Base-by-base conservation (phyloP, 2,329 filamentous ascomycete genomes). In the Xylaria sp. region DNA sequence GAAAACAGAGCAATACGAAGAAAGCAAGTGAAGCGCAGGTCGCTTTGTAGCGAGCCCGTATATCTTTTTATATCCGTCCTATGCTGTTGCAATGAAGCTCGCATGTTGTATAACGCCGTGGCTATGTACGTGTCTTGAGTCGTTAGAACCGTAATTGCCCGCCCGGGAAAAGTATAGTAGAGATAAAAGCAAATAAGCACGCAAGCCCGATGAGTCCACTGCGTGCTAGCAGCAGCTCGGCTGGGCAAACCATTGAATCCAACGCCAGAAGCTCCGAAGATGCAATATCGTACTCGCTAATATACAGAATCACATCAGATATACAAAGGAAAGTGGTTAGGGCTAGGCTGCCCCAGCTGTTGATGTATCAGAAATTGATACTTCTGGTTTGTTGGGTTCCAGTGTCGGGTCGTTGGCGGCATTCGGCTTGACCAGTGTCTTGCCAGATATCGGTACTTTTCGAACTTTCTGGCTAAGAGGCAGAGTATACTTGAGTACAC, bases 401-500 rank as follows among this genome's bases (percentile, higher is more conserved):
- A 80, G 57, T 5, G 68, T 68, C 19, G 83, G 84, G 60, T 87
- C 80, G 64, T 84, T 85, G n/a, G 84, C 84, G 15, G 85, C 83
- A 70, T 89, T 89, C 2, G 86, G 85, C 69, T 87, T 86, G 64
- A 89, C 85, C 1, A 79, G 83, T 9, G 83, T 83, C 68, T 86
- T 81, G 33, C 85, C 86, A 9, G 85, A 84, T 46, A 89, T 86
- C 7, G 84, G 81, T 8, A 85, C 84, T 66, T 84, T 88, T 66
- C 86, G 80, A 38, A 87, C 76, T 57, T 82, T 83, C 68, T 85
- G 84, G 69, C 85, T 89, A 55, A 89, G 78, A 2, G 87, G 87
- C 35, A 89, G 79, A 31, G 80, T 85, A 72, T 99, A 99, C 73
- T 94, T 93, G 69, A 99, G 83, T 14, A 95, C 91, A 21, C 95